These are phyloP conservation scores for Blastobotrys proliferans DNA, from an alignment of 1,139 yeast genomes.

Conservation along the genomic window DNA sequence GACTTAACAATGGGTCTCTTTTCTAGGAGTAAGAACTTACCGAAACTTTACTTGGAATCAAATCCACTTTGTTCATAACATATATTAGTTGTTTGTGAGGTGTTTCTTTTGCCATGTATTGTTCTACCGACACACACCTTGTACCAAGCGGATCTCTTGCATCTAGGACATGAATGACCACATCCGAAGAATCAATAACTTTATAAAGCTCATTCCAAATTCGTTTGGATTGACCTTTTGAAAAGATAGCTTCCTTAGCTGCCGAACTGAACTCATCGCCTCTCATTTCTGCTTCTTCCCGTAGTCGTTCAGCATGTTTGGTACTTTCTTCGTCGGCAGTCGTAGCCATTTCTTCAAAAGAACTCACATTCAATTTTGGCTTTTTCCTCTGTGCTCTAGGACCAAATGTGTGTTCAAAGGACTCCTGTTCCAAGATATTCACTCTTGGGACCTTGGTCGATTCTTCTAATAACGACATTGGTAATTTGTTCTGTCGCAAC, in stretches of 20 bases:
- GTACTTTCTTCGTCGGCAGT: constrained; percentile 56
- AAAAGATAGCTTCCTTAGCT: constrained; percentile 92
- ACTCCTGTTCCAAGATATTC: constrained; percentile 82
- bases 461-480: constrained; percentile 92
- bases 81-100: constrained; percentile 95
- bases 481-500: constrained; percentile 83
- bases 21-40: constrained; percentile 55
- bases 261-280: constrained; percentile 75
- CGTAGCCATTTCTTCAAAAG: constrained; percentile 76
- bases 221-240: constrained; percentile 96
- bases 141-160: constrained; percentile 98
- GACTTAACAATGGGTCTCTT: constrained; percentile 40
- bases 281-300: constrained; percentile 49
- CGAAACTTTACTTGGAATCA: constrained; percentile 99
- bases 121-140: constrained; percentile 88
- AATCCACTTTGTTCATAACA: constrained; percentile 94
- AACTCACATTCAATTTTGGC: constrained; percentile 73
- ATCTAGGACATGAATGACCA: constrained; percentile 90
- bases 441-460: constrained; percentile 67
- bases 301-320: constrained; percentile 62
- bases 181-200: constrained; percentile 96
- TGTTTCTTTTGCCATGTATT: constrained; percentile 87
- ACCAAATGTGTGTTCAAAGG: constrained; percentile 79
- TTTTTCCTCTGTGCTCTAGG: constrained; percentile 93
- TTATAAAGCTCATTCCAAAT: constrained; percentile 97